Conservation (phyloP, 148 eudicot genomes). For the Cornus florida region DNA sequence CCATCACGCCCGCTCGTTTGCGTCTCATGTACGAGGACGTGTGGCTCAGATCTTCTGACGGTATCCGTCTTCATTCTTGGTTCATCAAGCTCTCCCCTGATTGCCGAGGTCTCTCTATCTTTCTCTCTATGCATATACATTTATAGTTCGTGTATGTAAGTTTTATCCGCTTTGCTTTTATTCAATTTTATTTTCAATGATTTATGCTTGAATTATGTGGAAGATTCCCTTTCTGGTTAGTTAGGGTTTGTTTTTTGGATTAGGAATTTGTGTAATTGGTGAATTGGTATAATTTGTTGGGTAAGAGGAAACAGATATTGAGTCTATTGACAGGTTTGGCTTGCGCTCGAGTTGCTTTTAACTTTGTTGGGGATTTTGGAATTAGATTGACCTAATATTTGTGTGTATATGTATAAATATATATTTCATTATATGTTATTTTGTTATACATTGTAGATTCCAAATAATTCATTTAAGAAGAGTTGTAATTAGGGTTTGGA, state of each 20-base stretch:
- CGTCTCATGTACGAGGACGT: constrained; percentile 80
- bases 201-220: background rate
- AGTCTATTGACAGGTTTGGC: background rate
- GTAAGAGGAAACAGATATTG: background rate
- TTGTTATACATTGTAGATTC: background rate
- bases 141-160: background rate
- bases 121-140: background rate
- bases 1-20: constrained; percentile 82
- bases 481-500: background rate
- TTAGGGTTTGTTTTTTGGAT: constrained; percentile 11
- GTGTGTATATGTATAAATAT: background rate
- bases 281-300: background rate
- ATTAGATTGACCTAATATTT: background rate
- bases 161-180: background rate
- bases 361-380: background rate
- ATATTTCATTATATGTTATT: background rate
- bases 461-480: background rate
- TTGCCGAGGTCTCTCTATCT: constrained; percentile 45
- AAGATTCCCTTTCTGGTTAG: background rate
- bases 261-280: background rate
- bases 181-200: background rate
- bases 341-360: background rate
- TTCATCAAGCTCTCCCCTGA: constrained; percentile 81
- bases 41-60: constrained; percentile 94
- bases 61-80: constrained; percentile 90